Percentiles rank a stretch among this genome's conserved stretches.
Conservation (phyloP, 139 green algal species). For the Closterium sp. region DNA sequence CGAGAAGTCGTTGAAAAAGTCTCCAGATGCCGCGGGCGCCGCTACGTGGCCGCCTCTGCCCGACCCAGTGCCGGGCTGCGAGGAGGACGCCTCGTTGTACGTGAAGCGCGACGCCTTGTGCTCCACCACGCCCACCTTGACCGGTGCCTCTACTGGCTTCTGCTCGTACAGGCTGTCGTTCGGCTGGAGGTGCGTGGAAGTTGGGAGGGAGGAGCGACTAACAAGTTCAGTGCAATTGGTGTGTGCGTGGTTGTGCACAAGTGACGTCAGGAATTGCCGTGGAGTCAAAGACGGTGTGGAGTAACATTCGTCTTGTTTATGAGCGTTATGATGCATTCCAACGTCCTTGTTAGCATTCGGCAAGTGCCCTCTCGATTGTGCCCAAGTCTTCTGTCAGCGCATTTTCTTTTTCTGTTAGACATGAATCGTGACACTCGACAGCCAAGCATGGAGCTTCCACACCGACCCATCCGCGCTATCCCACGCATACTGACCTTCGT, state of each 20-base stretch:
- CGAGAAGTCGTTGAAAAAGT: constrained; percentile 35
- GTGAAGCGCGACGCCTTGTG: constrained; percentile 28
- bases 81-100: constrained; percentile 11
- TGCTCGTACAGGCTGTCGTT: constrained; percentile 69
- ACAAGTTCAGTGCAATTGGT: no score
- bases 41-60: constrained; percentile 14
- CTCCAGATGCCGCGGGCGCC: constrained; percentile 9
- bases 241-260: no score
- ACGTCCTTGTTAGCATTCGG: no score
- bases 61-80: neutral
- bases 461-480: neutral
- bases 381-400: neutral
- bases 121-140: neutral
- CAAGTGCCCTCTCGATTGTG: neutral
- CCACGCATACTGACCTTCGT: neutral
- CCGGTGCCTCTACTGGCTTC: constrained; percentile 37
- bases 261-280: no score
- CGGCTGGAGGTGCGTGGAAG: constrained; percentile 40
- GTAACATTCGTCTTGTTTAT: no score
- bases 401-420: neutral
- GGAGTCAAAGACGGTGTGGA: no score
- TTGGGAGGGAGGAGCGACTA: neutral
- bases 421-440: neutral
- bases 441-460: neutral
- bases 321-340: no score